Base-by-base conservation (phyloP, 306 rosid genomes). In the Trifolium fragiferum region DNA sequence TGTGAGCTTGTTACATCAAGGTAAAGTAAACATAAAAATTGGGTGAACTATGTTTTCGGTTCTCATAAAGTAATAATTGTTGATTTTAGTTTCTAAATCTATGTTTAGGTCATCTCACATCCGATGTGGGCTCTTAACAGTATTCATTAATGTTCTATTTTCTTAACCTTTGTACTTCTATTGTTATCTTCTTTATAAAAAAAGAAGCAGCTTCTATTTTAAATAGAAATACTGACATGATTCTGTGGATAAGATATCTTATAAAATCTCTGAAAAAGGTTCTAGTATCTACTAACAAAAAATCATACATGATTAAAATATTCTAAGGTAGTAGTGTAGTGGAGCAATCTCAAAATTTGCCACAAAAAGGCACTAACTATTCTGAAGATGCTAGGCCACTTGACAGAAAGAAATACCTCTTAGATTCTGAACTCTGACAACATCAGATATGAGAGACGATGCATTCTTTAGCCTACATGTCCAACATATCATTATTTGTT, bases 1-100 rank as follows among this genome's bases (percentile, higher is more conserved):
- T 90, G 86, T 67, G 98, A 94, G 81, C 90, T 94, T 59, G 91
- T 88, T 68, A 85, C 83, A 79, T 91, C 97, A 35, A 91, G 98
- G 98, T 91, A 85, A 81, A 78, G 66, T 59, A 60, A 72, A 15
- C 59, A 60, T 60, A 60, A 14, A 30, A 14, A 30, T 30, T 15
- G 66, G 66, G 43, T 15, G 66, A 60, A 30, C 41, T 60, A 4
- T 30, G 37, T 15, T 14, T 60, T 30, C 7, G 40, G 41, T 25
- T 59, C 19, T 30, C 5, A 6, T 27, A 27, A 59, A 12, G 19
- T 59, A 13, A 58, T 58, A 27, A 13, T 12, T 27, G 19, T 58
- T 54, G 32, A 20, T 54, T 54, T 54, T 19, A 54, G 58, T 16
- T 51, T 18, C 27, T 30, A 30, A 30, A 30, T 30, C 33, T 30